Conservation (phyloP, 495 filamentous ascomycete species). For the Neurospora africana region DNA sequence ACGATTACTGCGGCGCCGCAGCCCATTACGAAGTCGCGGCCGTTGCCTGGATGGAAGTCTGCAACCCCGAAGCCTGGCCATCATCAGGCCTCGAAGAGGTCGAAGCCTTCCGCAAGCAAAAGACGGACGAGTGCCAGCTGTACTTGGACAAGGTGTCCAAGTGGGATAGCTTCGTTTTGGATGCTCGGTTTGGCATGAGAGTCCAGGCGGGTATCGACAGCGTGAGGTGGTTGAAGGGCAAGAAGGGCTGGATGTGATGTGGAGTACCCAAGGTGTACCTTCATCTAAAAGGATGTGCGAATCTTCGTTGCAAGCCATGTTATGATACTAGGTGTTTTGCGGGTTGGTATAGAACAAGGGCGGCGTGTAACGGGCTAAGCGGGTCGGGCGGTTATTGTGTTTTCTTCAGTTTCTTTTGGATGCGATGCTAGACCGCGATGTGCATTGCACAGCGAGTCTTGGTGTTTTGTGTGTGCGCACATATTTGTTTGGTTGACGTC, state of each 20-base stretch:
- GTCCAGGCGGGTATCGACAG: slow-evolving; percentile 73
- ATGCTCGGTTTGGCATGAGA: slow-evolving; percentile 75
- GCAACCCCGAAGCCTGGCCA: slow-evolving; percentile 18
- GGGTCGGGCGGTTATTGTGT: neutral
- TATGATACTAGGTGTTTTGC: neutral
- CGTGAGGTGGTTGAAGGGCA: slow-evolving; percentile 52
- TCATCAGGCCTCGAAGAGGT: slow-evolving; percentile 9
- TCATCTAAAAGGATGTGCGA: too few species aligned
- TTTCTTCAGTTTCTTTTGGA: neutral
- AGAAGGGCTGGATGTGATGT: slow-evolving; percentile 27
- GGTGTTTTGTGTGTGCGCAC: neutral
- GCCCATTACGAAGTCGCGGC: slow-evolving; percentile 88
- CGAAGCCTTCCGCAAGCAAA: slow-evolving; percentile 39
- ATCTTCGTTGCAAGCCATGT: neutral
- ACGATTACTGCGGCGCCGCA: slow-evolving; percentile 71
- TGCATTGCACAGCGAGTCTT: neutral
- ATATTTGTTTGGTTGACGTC: neutral
- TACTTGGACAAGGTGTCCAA: slow-evolving; percentile 68
- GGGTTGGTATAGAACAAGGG: neutral
- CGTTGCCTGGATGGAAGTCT: slow-evolving; percentile 59
- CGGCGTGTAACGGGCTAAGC: neutral
- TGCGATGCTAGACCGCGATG: neutral
- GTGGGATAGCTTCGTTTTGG: slow-evolving; percentile 82
- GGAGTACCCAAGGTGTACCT: neutral
- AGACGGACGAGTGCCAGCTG: slow-evolving; percentile 54